A percentile compares a stretch with the other conserved stretches of the same genome.
Evolutionary conservation across 192 early-diverging fungal species (phyloP).

Genomic region (Pecoramyces ruminantium): DNA sequence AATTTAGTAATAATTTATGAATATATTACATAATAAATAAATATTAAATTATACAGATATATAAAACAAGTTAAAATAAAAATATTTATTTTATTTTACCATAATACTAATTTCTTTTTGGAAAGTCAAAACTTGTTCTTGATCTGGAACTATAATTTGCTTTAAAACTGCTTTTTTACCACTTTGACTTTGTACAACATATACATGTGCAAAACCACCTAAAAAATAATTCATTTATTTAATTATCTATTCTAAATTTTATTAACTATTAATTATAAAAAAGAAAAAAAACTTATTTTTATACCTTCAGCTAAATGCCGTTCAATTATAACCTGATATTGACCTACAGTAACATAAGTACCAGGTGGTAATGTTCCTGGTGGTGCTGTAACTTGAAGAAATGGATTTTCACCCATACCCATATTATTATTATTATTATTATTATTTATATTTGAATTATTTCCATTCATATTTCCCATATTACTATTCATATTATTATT

Average conservation of each 20-base stretch:
- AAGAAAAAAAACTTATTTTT: not conserved
- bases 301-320: constrained; percentile 61
- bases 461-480: not conserved
- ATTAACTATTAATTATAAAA: not conserved
- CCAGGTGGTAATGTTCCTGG: constrained; percentile 47
- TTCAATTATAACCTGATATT: constrained; percentile 41
- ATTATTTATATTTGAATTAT: not conserved
- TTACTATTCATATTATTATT: not conserved
- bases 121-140: constrained; percentile 34
- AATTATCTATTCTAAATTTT: no score
- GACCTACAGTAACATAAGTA: constrained; percentile 34
- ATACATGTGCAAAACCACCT: constrained; percentile 88
- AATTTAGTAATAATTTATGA: no score
- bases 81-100: constrained; percentile 22
- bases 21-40: no score
- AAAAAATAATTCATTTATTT: no score
- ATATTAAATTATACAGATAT: no score
- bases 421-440: not conserved
- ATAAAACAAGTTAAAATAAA: no score
- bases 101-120: constrained; percentile 62
- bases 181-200: constrained; percentile 42
- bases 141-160: constrained; percentile 52
- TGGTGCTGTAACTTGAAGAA: not conserved
- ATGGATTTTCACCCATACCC: not conserved
- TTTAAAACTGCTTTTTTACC: constrained; percentile 60